Conservation (phyloP, 352 stramenopile genomes). For the Phytophthora fragariae region DNA sequence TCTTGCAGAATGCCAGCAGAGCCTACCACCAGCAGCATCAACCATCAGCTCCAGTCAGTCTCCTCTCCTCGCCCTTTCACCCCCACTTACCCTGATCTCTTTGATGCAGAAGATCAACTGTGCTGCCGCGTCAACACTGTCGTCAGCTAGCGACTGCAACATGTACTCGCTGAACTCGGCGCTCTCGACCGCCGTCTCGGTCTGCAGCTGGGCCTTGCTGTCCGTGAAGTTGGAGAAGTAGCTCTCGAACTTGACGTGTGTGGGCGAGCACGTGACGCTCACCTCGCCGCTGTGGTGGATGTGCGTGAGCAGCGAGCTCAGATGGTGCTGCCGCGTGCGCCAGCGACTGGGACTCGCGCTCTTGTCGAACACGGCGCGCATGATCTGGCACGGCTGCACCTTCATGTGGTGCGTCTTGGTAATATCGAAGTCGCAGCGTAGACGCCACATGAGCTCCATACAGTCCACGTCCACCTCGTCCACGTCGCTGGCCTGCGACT, state of each 20-base stretch:
- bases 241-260: constrained; percentile 84
- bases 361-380: constrained; percentile 84
- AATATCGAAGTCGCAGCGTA: constrained; percentile 87
- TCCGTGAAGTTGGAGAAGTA: constrained; percentile 70
- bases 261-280: constrained; percentile 65
- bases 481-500: constrained; percentile 4
- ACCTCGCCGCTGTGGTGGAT: constrained; percentile 88
- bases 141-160: constrained; percentile 24
- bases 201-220: constrained; percentile 43
- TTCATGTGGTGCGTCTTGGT: constrained; percentile 90
- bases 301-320: constrained; percentile 67
- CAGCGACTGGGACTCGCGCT: constrained; percentile 55
- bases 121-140: constrained; percentile 11
- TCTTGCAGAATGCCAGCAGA: constrained; percentile 75
- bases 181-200: constrained; percentile 82
- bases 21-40: constrained; percentile 19
- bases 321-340: constrained; percentile 75
- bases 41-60: not conserved
- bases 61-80: not conserved
- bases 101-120: constrained; percentile 88
- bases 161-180: constrained; percentile 81
- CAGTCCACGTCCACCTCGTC: constrained; percentile 61
- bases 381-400: constrained; percentile 76
- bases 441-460: constrained; percentile 68
- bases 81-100: constrained; percentile 63